phyloP scores from a whole-genome alignment of 352 stramenopile species.

The Phytophthora rubi region DNA sequence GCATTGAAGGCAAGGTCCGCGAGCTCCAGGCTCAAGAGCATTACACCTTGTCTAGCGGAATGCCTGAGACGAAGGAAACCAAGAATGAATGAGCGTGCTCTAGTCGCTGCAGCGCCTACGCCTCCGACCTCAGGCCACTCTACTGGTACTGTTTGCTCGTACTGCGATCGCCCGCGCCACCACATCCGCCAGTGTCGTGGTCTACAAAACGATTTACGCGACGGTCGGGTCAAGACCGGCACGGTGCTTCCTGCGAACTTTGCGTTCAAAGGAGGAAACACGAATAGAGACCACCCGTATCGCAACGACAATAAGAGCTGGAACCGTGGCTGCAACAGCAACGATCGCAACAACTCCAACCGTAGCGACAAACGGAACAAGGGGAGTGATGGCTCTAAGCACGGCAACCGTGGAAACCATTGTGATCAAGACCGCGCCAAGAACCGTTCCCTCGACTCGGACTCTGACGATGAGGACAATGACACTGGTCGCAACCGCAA shows the following conservation, averaged over 20 bases:
- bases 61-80: background rate
- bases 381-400: no score
- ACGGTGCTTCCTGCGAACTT: constrained; percentile 14
- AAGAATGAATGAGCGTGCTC: background rate
- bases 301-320: background rate
- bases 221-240: background rate
- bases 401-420: background rate
- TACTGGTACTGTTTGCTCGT: no score
- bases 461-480: background rate
- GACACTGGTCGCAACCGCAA: constrained; percentile 2
- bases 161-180: no score
- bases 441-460: background rate
- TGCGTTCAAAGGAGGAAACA: constrained; percentile 1
- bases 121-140: no score
- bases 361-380: no score
- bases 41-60: background rate
- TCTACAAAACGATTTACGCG: no score
- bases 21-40: no score
- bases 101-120: background rate
- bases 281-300: constrained; percentile 6
- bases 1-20: no score
- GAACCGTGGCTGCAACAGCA: background rate
- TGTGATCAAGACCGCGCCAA: background rate
- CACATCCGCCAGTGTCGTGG: no score
- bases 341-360: background rate